A percentile compares a stretch with the other conserved stretches of the same genome.
These are phyloP conservation scores for Acer saccharum DNA, from an alignment of 345 rosid species.

Conservation along the genomic window DNA sequence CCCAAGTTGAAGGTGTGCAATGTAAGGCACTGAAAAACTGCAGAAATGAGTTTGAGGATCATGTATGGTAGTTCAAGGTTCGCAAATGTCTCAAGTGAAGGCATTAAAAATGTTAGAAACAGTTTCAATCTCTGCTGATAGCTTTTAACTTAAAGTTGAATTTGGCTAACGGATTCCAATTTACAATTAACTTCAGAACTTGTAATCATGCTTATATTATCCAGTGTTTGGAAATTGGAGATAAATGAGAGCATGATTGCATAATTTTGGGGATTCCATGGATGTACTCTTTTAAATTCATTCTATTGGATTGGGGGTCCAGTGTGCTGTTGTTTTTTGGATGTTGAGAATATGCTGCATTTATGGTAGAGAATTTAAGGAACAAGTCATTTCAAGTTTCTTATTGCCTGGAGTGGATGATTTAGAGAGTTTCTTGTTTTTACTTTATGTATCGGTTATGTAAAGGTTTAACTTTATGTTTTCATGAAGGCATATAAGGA, in stretches of 20 bases:
- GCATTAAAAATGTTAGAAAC: neutral
- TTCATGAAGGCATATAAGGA: constrained; percentile 61
- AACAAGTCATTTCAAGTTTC: neutral
- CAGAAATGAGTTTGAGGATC: neutral
- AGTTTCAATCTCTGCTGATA: neutral
- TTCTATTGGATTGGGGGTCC: neutral
- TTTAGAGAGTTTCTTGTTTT: neutral
- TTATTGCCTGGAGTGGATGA: neutral
- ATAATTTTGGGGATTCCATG: neutral
- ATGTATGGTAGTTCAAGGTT: neutral
- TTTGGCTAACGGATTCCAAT: neutral
- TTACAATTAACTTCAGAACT: neutral
- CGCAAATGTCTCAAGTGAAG: neutral
- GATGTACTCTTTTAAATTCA: neutral
- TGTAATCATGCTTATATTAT: neutral
- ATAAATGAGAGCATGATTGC: neutral
- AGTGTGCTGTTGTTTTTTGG: neutral
- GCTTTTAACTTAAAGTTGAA: constrained; percentile 5
- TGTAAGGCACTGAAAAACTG: neutral
- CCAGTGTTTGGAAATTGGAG: neutral
- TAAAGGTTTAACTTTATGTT: neutral
- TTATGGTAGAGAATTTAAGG: neutral
- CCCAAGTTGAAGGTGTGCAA: neutral
- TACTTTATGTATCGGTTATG: neutral
- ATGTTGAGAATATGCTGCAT: neutral